Evolutionary conservation across 371 early-diverging fungal species (phyloP).

Genomic region (Fennellomyces sp.): DNA sequence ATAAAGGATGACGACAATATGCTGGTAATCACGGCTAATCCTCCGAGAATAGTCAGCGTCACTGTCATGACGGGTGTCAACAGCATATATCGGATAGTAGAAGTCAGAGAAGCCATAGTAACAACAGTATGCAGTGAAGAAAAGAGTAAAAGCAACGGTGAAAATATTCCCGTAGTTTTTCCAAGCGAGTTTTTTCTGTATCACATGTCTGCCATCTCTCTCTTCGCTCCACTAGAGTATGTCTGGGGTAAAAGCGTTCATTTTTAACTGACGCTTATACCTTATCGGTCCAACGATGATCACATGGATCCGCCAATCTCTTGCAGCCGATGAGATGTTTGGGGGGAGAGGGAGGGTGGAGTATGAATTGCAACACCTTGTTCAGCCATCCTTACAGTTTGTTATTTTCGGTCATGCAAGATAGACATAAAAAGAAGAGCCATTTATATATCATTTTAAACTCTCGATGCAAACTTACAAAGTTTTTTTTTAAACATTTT

Average conservation of each 20-base stretch:
- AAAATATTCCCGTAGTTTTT: neutral
- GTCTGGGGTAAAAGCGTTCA: slow-evolving; percentile 14
- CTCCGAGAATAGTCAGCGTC: slow-evolving; percentile 10
- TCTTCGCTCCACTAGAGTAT: neutral
- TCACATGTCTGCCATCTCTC: neutral
- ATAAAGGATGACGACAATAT: slow-evolving; percentile 25
- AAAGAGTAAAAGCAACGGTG: neutral
- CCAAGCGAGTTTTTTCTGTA: neutral
- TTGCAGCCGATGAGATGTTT: neutral
- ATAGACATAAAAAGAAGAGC: too few relatives aligned
- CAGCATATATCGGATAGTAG: slow-evolving; percentile 5
- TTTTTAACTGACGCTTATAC: neutral
- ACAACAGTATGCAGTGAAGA: neutral
- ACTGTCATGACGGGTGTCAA: slow-evolving; percentile 18
- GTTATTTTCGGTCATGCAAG: too few relatives aligned
- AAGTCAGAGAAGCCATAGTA: neutral
- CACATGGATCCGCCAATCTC: neutral
- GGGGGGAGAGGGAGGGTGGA: neutral
- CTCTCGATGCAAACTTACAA: too few relatives aligned
- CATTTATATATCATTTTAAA: too few relatives aligned
- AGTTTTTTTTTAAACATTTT: too few relatives aligned
- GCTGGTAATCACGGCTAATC: slow-evolving; percentile 18
- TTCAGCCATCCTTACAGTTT: too few relatives aligned
- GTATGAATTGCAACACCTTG: too few relatives aligned
- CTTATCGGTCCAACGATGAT: neutral